Evolutionary conservation across 352 stramenopile genomes (phyloP).

Genomic region (Peronospora farinosa): DNA sequence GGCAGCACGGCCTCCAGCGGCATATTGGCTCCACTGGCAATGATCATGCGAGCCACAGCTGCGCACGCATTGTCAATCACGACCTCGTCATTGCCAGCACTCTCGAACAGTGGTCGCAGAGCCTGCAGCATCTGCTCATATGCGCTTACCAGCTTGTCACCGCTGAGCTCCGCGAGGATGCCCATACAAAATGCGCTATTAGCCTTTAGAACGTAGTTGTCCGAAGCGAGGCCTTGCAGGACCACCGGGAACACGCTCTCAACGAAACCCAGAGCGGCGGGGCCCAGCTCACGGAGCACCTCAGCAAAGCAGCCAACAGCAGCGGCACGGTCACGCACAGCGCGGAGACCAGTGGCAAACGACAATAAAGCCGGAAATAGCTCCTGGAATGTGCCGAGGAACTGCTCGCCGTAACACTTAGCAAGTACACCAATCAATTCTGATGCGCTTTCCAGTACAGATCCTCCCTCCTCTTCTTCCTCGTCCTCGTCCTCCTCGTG

Average conservation of each 20-base stretch:
- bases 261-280: conserved; percentile 77
- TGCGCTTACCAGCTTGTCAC: conserved; percentile 61
- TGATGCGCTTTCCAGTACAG: conserved; percentile 89
- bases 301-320: conserved; percentile 93
- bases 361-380: conserved; percentile 87
- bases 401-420: conserved; percentile 91
- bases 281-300: conserved; percentile 88
- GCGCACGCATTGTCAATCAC: conserved; percentile 91
- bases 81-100: conserved; percentile 78
- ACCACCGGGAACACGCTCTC: conserved; percentile 88
- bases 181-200: conserved; percentile 94
- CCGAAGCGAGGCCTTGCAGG: conserved; percentile 84
- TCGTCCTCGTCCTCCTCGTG: conserved; percentile 87
- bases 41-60: conserved; percentile 92
- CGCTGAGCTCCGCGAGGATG: conserved; percentile 84
- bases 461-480: conserved; percentile 91
- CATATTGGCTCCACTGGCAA: conserved; percentile 61
- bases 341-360: conserved; percentile 88
- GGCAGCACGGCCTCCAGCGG: conserved; percentile 91
- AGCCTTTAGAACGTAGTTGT: conserved; percentile 90
- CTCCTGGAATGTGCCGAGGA: conserved; percentile 85
- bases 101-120: conserved; percentile 89
- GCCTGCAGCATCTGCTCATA: conserved; percentile 90
- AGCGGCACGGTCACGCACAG: conserved; percentile 89
- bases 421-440: conserved; percentile 91